These are phyloP conservation scores for Fusarium virguliforme DNA, from an alignment of 2,329 filamentous ascomycete genomes.

Conservation along the genomic window DNA sequence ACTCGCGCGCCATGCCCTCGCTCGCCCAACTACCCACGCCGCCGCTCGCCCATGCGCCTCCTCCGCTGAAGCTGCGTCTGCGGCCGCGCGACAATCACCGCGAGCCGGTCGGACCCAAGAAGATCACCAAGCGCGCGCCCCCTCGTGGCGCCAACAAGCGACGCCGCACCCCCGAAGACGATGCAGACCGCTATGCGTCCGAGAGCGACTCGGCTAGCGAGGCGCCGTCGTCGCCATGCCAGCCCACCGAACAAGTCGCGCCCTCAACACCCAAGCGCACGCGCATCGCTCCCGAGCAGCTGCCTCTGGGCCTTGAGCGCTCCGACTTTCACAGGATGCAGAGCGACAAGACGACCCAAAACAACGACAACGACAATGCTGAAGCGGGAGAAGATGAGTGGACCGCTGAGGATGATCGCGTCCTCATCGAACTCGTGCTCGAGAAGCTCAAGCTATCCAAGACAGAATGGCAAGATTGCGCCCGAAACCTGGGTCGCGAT, in stretches of 20 bases:
- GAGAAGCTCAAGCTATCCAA: slow-evolving; percentile 77
- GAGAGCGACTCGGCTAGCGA: slow-evolving; percentile 59
- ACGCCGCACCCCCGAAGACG: slow-evolving; percentile 65
- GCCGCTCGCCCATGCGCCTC: slow-evolving; percentile 67
- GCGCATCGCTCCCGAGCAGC: slow-evolving; percentile 72
- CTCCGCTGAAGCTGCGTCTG: slow-evolving; percentile 70
- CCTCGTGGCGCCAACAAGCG: slow-evolving; percentile 69
- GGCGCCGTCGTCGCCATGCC: slow-evolving; percentile 31
- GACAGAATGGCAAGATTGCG: slow-evolving; percentile 78
- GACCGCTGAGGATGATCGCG: slow-evolving; percentile 75
- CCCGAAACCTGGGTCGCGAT: slow-evolving; percentile 74
- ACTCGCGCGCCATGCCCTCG: slow-evolving; percentile 53
- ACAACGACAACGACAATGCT: slow-evolving; percentile 60
- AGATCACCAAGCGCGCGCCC: slow-evolving; percentile 68
- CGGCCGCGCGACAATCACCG: slow-evolving; percentile 61
- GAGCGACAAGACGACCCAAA: slow-evolving; percentile 48
- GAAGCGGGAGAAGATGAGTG: slow-evolving; percentile 66
- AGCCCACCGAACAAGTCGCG: slow-evolving; percentile 45
- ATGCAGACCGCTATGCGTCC: slow-evolving; percentile 59
- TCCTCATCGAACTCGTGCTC: slow-evolving; percentile 77
- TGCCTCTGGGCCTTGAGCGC: slow-evolving; percentile 73
- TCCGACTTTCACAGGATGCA: slow-evolving; percentile 69
- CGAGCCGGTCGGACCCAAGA: slow-evolving; percentile 58
- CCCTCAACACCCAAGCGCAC: slow-evolving; percentile 73
- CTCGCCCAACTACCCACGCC: slow-evolving; percentile 68